Evolutionary conservation across 2,329 filamentous ascomycete genomes (phyloP).

Genomic region (Cercospora sp.): DNA sequence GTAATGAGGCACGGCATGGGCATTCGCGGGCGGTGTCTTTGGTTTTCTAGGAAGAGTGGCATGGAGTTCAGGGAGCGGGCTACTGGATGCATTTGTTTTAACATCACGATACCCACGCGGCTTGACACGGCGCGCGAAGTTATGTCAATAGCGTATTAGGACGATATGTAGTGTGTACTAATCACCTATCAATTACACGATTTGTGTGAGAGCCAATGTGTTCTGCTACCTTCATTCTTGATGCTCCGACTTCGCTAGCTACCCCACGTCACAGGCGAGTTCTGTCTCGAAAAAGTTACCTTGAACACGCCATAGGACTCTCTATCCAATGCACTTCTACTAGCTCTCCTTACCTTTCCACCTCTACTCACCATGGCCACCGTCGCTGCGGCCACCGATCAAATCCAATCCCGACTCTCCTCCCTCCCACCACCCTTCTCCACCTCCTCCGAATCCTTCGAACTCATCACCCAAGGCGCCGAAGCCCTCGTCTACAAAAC

Average conservation of each 20-base stretch:
- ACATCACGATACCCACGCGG: conserved; percentile 31
- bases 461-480: conserved; percentile 86
- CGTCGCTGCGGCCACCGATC: not conserved
- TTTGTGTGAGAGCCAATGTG: not conserved
- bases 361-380: not conserved
- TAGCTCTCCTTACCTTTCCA: not conserved
- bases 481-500: conserved; percentile 93
- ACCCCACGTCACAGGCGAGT: not conserved
- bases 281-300: not conserved
- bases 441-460: conserved; percentile 59
- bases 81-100: conserved; percentile 14
- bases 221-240: not conserved
- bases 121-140: conserved; percentile 21
- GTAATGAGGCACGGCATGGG: conserved; percentile 1
- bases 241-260: conserved; percentile 3
- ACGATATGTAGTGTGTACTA: conserved; percentile 4
- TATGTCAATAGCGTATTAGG: conserved; percentile 12
- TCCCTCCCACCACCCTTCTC: conserved; percentile 66
- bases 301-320: not conserved
- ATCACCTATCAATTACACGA: not conserved
- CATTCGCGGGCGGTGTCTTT: conserved; percentile 13
- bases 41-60: not conserved
- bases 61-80: not conserved
- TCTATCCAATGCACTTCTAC: not conserved
- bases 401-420: conserved; percentile 2